These are phyloP conservation scores for Lepidium africanum DNA, from an alignment of 345 rosid genomes.

Conservation along the genomic window DNA sequence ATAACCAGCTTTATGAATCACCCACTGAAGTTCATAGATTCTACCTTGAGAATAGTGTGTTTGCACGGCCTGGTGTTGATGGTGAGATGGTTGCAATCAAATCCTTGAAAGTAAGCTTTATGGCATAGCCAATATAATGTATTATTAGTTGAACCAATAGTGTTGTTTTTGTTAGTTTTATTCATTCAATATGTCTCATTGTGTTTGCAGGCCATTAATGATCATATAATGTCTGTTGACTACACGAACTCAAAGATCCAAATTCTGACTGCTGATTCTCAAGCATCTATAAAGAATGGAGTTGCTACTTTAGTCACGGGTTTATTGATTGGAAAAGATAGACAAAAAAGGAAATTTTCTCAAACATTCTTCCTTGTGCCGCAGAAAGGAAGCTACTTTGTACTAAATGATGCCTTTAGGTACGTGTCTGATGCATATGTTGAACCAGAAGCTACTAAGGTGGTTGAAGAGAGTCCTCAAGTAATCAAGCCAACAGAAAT, in stretches of 20 bases:
- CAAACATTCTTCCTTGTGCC: constrained; percentile 78
- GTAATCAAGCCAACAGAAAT: background rate
- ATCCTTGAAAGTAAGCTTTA: constrained; percentile 51
- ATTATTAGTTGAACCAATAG: background rate
- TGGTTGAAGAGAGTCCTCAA: constrained; percentile 19
- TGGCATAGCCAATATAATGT: too few relatives aligned
- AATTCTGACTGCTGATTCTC: constrained; percentile 60
- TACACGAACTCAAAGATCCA: constrained; percentile 41
- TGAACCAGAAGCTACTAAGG: constrained; percentile 17
- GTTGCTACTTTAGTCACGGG: constrained; percentile 67
- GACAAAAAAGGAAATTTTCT: constrained; percentile 37
- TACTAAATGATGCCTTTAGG: constrained; percentile 65
- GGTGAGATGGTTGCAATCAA: constrained; percentile 46
- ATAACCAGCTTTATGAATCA: constrained; percentile 33
- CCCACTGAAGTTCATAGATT: constrained; percentile 43
- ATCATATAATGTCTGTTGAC: constrained; percentile 51
- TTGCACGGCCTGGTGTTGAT: constrained; percentile 43
- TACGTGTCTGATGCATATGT: constrained; percentile 34
- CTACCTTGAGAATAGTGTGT: constrained; percentile 49
- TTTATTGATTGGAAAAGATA: constrained; percentile 42
- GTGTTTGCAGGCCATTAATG: constrained; percentile 51
- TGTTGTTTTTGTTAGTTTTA: background rate
- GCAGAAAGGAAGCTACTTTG: constrained; percentile 53
- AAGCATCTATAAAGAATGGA: constrained; percentile 40
- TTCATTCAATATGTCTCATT: background rate